A percentile compares a stretch with the other conserved stretches of the same genome.
Evolutionary conservation across 2,329 filamentous ascomycete species (phyloP).

Genomic region (Nigrospora oryzae): DNA sequence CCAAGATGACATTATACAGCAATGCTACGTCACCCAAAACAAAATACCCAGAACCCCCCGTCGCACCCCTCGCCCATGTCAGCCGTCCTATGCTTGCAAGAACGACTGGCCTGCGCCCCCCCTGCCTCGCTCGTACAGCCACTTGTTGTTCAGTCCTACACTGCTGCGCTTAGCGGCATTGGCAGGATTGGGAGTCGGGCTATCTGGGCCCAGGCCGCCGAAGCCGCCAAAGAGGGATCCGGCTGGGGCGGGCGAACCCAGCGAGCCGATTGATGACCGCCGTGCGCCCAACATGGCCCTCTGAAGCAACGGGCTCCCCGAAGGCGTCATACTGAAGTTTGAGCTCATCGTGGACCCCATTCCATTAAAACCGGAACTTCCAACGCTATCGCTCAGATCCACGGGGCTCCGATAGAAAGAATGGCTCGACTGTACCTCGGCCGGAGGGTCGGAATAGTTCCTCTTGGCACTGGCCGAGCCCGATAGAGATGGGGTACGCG

Average conservation of each 20-base stretch:
- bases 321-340: slow-evolving; percentile 2
- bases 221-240: slow-evolving; percentile 32
- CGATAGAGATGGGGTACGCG: slow-evolving; percentile 60
- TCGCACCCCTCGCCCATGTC: no score
- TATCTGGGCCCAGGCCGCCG: slow-evolving; percentile 48
- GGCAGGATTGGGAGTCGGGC: slow-evolving; percentile 58
- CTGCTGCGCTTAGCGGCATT: slow-evolving; percentile 56
- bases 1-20: no score
- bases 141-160: slow-evolving; percentile 81
- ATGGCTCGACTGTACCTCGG: slow-evolving; percentile 39
- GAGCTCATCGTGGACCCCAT: slow-evolving; percentile 37
- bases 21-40: no score
- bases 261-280: slow-evolving; percentile 55
- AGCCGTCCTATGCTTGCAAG: slow-evolving; percentile 11
- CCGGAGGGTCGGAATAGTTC: slow-evolving; percentile 49
- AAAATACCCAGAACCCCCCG: no score
- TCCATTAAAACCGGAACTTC: slow-evolving; percentile 5
- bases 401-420: slow-evolving; percentile 18
- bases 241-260: slow-evolving; percentile 39
- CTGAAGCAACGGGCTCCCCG: slow-evolving; percentile 52
- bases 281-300: slow-evolving; percentile 53
- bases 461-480: slow-evolving; percentile 53
- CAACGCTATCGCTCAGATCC: slow-evolving; percentile 21
- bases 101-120: slow-evolving; percentile 39
- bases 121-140: slow-evolving; percentile 81